phyloP scores from a whole-genome alignment of 2,329 filamentous ascomycete genomes.

The Paradendryphiella salina region DNA sequence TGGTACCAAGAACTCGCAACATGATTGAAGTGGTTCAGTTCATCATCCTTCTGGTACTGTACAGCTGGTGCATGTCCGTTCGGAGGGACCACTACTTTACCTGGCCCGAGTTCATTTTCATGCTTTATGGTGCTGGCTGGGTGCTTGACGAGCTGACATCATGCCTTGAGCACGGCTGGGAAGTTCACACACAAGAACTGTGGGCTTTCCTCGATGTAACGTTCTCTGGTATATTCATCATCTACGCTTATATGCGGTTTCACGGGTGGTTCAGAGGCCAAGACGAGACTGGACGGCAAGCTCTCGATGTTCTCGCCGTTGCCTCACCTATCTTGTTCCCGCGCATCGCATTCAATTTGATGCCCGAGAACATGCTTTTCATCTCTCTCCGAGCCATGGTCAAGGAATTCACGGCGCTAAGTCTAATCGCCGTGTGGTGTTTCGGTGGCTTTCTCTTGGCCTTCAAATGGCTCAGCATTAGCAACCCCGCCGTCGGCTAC shows the following conservation, averaged over 20 bases:
- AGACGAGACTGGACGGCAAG: conserved; percentile 62
- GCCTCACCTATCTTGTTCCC: conserved; percentile 78
- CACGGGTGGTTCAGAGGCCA: conserved; percentile 62
- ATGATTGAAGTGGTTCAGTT: conserved; percentile 77
- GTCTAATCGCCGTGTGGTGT: conserved; percentile 76
- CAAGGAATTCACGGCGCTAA: conserved; percentile 79
- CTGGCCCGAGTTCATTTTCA: conserved; percentile 66
- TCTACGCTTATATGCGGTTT: conserved; percentile 69
- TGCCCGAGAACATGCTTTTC: conserved; percentile 84
- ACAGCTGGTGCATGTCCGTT: conserved; percentile 71
- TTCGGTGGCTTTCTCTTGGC: conserved; percentile 81
- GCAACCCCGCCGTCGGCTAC: conserved; percentile 37
- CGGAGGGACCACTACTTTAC: conserved; percentile 63
- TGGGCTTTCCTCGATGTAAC: conserved; percentile 86
- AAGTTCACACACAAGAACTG: conserved; percentile 82
- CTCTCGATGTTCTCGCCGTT: conserved; percentile 77
- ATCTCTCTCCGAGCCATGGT: conserved; percentile 82
- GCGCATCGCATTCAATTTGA: conserved; percentile 77
- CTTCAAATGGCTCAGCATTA: conserved; percentile 71
- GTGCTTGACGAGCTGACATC: conserved; percentile 76
- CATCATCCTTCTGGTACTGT: conserved; percentile 67
- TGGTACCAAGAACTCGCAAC: conserved; percentile 78
- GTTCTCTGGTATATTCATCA: conserved; percentile 71
- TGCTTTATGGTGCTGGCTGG: conserved; percentile 77
- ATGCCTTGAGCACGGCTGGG: conserved; percentile 74